These are phyloP conservation scores for Coemansia sp. DNA, from an alignment of 192 early-diverging fungal species.

Conservation along the genomic window DNA sequence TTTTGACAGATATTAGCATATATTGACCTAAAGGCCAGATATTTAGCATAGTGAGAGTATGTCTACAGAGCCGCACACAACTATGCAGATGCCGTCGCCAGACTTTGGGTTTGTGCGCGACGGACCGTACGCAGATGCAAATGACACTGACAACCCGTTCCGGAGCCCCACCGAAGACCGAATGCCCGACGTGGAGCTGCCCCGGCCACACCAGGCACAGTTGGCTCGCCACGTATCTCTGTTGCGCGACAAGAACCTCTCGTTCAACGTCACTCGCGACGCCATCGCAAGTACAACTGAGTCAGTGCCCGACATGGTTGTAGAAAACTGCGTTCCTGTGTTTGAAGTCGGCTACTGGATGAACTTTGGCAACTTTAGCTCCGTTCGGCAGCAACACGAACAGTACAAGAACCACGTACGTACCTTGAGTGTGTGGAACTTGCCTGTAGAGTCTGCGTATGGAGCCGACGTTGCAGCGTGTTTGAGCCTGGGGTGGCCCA, in stretches of 20 bases:
- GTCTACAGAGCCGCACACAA: slow-evolving; percentile 9
- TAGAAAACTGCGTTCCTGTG: slow-evolving; percentile 49
- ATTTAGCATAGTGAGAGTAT: not conserved
- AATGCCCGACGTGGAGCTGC: not conserved
- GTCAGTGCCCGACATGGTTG: slow-evolving; percentile 7
- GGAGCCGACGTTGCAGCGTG: slow-evolving; percentile 48
- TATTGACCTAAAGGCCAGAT: too few relatives aligned
- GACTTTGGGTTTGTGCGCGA: slow-evolving; percentile 11
- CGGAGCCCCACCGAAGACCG: not conserved
- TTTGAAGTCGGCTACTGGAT: slow-evolving; percentile 56
- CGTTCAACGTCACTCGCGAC: slow-evolving; percentile 23
- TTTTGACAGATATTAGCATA: too few relatives aligned
- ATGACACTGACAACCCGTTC: not conserved
- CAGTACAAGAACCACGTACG: slow-evolving; percentile 43
- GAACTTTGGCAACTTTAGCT: slow-evolving; percentile 52
- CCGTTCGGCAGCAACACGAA: slow-evolving; percentile 46
- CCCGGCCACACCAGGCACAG: slow-evolving; percentile 16
- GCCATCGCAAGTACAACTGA: not conserved
- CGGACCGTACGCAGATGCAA: not conserved
- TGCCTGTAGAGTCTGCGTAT: slow-evolving; percentile 50
- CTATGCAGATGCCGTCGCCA: slow-evolving; percentile 8
- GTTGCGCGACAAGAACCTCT: slow-evolving; percentile 39
- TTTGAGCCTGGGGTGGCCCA: slow-evolving; percentile 46
- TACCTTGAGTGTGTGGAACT: slow-evolving; percentile 51
- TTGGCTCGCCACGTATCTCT: slow-evolving; percentile 42